Conservation (phyloP, 2,329 filamentous ascomycete genomes). For the Ophiostoma sp. region DNA sequence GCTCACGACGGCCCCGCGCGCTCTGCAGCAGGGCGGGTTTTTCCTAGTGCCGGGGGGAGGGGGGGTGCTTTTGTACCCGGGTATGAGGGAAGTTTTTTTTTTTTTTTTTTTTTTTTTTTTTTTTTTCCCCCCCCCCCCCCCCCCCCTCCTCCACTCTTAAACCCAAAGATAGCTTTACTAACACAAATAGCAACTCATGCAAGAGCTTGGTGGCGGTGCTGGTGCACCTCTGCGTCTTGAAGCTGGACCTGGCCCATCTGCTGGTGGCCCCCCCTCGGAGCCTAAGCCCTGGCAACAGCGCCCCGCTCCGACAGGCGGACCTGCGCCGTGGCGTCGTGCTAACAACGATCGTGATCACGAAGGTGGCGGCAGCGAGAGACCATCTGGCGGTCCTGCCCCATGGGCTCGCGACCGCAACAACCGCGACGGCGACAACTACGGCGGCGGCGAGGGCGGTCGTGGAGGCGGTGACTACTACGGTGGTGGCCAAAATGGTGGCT, state of each 20-base stretch:
- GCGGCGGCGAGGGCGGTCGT: slow-evolving; percentile 21
- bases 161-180: too few species aligned
- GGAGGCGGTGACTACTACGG: slow-evolving; percentile 32
- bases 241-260: slow-evolving; percentile 42
- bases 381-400: slow-evolving; percentile 48
- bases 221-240: slow-evolving; percentile 73
- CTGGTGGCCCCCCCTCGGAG: slow-evolving; percentile 35
- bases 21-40: too few species aligned
- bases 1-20: too few species aligned
- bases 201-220: slow-evolving; percentile 80
- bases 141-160: too few species aligned
- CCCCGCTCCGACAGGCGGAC: slow-evolving; percentile 67
- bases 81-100: too few species aligned
- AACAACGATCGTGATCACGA: slow-evolving; percentile 44
- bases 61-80: too few species aligned
- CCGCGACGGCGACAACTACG: slow-evolving; percentile 43
- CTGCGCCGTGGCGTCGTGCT: slow-evolving; percentile 71
- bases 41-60: too few species aligned
- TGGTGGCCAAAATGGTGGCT: slow-evolving; percentile 27
- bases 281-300: slow-evolving; percentile 77
- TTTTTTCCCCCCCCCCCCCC: too few species aligned
- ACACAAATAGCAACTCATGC: slow-evolving; percentile 71
- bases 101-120: too few species aligned
- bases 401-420: slow-evolving; percentile 55
- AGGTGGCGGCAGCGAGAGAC: slow-evolving; percentile 29